Percentiles rank a stretch among this genome's conserved stretches.
These are phyloP conservation scores for Fusarium buxicola DNA, from an alignment of 2,329 filamentous ascomycete genomes.

Conservation along the genomic window DNA sequence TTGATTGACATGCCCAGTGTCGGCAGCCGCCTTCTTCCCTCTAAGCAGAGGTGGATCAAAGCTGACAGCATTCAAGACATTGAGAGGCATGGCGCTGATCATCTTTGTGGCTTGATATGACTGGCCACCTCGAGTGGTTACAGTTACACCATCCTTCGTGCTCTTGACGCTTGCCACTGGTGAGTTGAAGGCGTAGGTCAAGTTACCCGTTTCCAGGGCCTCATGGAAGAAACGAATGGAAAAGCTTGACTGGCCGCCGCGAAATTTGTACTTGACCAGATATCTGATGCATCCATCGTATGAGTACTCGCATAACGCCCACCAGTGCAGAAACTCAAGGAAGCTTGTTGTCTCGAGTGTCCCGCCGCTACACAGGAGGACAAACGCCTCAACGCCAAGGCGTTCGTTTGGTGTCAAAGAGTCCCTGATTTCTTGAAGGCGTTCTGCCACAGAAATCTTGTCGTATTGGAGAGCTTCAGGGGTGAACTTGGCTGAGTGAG, in stretches of 20 bases:
- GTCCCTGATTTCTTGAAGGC: conserved; percentile 55
- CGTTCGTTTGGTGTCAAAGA: conserved; percentile 56
- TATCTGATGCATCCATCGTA: conserved; percentile 54
- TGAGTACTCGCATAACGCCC: conserved; percentile 56
- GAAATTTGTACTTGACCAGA: conserved; percentile 57
- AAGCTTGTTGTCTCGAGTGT: conserved; percentile 58
- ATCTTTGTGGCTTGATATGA: conserved; percentile 47
- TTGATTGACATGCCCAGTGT: conserved; percentile 58
- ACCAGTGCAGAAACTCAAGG: conserved; percentile 62
- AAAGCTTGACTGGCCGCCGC: conserved; percentile 58
- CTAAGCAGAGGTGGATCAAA: conserved; percentile 55
- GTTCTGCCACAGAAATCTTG: conserved; percentile 55
- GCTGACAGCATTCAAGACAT: conserved; percentile 54
- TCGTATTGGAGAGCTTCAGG: conserved; percentile 52
- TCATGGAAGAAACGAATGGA: conserved; percentile 59
- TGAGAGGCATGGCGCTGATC: conserved; percentile 58
- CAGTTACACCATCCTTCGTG: conserved; percentile 43
- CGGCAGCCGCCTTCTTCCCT: conserved; percentile 52
- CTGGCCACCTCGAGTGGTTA: conserved; percentile 50
- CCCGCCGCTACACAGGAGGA: conserved; percentile 57
- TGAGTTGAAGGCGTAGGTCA: conserved; percentile 56
- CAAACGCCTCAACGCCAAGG: conserved; percentile 53
- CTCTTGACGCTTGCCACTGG: conserved; percentile 51
- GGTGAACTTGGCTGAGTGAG: conserved; percentile 52
- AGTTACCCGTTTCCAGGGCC: conserved; percentile 51